Base-by-base conservation (phyloP, 495 filamentous ascomycete species). In the Talaromyces adpressus region DNA sequence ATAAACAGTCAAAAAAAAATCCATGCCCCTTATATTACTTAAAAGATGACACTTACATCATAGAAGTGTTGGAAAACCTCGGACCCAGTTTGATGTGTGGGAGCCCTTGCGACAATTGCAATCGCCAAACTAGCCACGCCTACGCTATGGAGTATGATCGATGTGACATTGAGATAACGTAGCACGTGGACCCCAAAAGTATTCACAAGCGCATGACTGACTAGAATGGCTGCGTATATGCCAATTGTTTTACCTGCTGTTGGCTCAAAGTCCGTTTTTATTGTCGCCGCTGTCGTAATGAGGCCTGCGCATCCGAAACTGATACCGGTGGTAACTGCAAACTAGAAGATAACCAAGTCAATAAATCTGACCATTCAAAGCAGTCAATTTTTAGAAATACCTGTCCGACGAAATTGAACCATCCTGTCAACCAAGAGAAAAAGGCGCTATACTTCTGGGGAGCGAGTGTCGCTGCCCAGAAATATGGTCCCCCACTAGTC, bases 291-390 rank as follows among this genome's bases (percentile, higher is more conserved):
- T 0, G 80, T 86, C 8, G 85, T 78, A 36, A 89, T 82, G 4
- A 89, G 75, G 12, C 77, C 78, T 7, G 86, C 86, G 51, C 79
- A 75, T n/a, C 86, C 86, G 64, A 88, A 89, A 20, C 83, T 81
- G 65, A 89, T 89, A 51, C 85, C 85, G 0, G 86, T 87, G 2
- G 86, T 89, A 11, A 89, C 86, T 30, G 86, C 86, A 32, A 87
- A 82, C 66, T 87, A 52, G 20, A 18, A 52, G 9, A 12, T 14
- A 29, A 32, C 60, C 4, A 22, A 58, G 6, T 6, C 63, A 62
- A 56, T 59, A 59, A 57, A 57, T 57, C 22, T n/a, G 18, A 22
- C 53, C 23, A 27, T 6, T 30, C 7, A 23, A 57, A 36, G 9
- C 12, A 9, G 12, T 14, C 57, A 32, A 11, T 30, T 30, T 27